These are phyloP conservation scores for Dactylorhiza incarnata DNA, from an alignment of 106 monocot species.

Conservation along the genomic window DNA sequence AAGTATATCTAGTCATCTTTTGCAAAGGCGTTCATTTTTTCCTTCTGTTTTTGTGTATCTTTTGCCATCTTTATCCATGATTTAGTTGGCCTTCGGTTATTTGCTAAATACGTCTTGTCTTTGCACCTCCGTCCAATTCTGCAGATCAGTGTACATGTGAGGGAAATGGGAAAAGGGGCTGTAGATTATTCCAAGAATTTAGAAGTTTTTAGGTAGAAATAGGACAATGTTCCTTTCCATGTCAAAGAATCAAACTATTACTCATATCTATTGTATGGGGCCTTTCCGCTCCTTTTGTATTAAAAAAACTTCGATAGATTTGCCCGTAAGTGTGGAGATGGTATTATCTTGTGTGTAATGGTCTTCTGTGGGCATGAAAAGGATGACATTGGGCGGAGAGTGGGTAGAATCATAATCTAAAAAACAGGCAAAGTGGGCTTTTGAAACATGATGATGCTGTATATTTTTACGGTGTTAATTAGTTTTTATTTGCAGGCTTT, in stretches of 20 bases:
- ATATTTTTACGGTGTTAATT: background rate
- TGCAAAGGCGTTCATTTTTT: no score
- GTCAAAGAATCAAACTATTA: background rate
- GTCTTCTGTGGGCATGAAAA: background rate
- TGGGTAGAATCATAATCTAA: background rate
- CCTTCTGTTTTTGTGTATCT: no score
- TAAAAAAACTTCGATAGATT: background rate
- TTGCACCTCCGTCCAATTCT: no score
- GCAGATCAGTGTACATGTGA: no score
- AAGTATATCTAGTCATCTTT: no score
- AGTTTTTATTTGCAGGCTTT: slow-evolving; percentile 48
- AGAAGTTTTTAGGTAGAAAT: background rate
- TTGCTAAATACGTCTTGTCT: background rate
- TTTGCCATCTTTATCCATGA: background rate
- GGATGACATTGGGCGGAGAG: background rate
- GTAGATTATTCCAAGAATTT: background rate
- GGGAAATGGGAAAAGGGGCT: no score
- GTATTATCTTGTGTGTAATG: background rate
- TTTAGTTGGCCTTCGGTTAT: background rate
- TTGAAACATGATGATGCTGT: background rate
- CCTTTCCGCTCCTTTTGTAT: background rate
- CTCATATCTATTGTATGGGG: background rate
- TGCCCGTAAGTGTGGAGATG: background rate
- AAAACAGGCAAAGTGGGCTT: background rate
- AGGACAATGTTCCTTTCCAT: background rate